Percentiles rank a stretch among this genome's conserved stretches.
Evolutionary conservation across 495 filamentous ascomycete genomes (phyloP).

Genomic region (Penicillium turbatum): DNA sequence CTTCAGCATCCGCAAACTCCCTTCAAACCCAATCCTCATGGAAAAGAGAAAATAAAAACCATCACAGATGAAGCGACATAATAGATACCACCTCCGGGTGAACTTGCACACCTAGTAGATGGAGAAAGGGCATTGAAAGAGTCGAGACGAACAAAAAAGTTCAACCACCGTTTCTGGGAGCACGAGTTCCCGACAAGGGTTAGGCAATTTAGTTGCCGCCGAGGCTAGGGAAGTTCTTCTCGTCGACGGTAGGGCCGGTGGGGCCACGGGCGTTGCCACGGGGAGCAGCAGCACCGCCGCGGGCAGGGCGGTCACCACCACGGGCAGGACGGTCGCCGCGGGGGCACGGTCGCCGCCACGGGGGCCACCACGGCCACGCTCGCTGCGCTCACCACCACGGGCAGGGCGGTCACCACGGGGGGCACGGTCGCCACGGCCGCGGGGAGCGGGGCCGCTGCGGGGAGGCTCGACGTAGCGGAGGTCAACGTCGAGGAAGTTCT

Average conservation of each 20-base stretch:
- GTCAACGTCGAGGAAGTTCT: slow-evolving; percentile 84
- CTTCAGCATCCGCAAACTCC: neutral
- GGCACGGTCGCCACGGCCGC: slow-evolving; percentile 47
- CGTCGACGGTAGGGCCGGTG: slow-evolving; percentile 42
- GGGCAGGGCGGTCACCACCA: slow-evolving; percentile 33
- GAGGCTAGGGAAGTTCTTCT: slow-evolving; percentile 51
- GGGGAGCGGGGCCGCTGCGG: slow-evolving; percentile 40
- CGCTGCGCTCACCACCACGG: slow-evolving; percentile 36
- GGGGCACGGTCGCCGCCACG: slow-evolving; percentile 35
- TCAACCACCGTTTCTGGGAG: slow-evolving; percentile 1
- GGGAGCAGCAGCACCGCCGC: slow-evolving; percentile 25
- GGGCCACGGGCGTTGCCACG: slow-evolving; percentile 33
- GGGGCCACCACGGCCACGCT: slow-evolving; percentile 20
- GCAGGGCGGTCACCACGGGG: slow-evolving; percentile 44
- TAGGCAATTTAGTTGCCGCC: slow-evolving; percentile 39
- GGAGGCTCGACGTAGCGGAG: slow-evolving; percentile 65
- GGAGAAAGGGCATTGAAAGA: slow-evolving; percentile 11
- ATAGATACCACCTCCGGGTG: slow-evolving; percentile 12
- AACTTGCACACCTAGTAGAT: slow-evolving; percentile 10
- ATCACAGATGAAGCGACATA: slow-evolving; percentile 10
- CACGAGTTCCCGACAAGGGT: slow-evolving; percentile 1
- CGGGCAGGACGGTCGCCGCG: slow-evolving; percentile 28
- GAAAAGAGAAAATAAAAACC: slow-evolving; percentile 15
- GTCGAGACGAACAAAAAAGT: slow-evolving; percentile 7
- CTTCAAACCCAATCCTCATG: slow-evolving; percentile 9